Percentiles rank a stretch among this genome's conserved stretches.
Conservation (phyloP, 768 basidiomycete species). For the Tylopilus sp. region DNA sequence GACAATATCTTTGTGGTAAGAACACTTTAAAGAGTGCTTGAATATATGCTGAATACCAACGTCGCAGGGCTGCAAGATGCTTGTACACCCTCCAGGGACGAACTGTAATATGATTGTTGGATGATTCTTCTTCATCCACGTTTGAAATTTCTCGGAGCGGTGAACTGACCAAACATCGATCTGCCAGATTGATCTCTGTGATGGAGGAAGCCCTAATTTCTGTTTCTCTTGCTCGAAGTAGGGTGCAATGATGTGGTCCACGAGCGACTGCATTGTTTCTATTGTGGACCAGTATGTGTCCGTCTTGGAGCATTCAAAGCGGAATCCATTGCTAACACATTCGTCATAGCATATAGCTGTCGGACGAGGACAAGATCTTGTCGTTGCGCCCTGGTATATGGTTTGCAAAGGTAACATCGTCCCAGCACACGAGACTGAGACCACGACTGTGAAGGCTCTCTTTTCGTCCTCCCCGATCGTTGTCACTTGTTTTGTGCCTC, state of each 20-base stretch:
- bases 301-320: not conserved
- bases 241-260: not conserved
- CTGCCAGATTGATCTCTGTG: not conserved
- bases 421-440: not conserved
- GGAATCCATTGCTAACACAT: not conserved
- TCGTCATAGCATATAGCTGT: not conserved
- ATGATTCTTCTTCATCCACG: not conserved
- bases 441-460: not conserved
- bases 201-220: not conserved
- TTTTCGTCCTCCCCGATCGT: not conserved
- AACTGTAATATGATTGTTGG: not conserved
- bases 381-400: not conserved
- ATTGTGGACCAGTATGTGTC: not conserved
- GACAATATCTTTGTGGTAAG: not conserved
- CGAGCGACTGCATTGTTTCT: not conserved
- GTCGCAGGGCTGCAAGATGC: not conserved
- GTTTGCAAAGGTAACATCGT: not conserved
- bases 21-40: not conserved
- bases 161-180: not conserved
- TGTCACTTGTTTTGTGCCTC: not conserved
- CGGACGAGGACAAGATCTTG: not conserved
- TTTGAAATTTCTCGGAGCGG: not conserved
- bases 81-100: not conserved
- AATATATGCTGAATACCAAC: not conserved
- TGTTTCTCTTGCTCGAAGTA: not conserved